These are phyloP conservation scores for Trichoderma aggressivum DNA, from an alignment of 2,329 filamentous ascomycete genomes.

Conservation along the genomic window DNA sequence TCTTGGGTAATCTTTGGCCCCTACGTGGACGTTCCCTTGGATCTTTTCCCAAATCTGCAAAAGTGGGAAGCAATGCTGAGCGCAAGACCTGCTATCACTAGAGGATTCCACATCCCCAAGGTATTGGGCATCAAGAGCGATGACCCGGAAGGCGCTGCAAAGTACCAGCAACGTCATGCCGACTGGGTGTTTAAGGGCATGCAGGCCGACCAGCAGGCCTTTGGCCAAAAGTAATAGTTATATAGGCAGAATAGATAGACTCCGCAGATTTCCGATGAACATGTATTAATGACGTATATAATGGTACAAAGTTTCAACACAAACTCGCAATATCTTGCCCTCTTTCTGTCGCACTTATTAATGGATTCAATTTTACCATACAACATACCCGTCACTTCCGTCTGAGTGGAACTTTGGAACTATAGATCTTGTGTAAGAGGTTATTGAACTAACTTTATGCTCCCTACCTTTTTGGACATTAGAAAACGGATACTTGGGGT, in stretches of 20 bases:
- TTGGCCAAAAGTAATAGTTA: not conserved
- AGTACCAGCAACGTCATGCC: not conserved
- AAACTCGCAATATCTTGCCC: not conserved
- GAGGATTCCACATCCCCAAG: conserved; percentile 2
- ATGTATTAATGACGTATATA: not conserved
- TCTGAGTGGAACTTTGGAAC: not conserved
- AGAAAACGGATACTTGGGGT: not conserved
- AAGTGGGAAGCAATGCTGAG: conserved; percentile 5
- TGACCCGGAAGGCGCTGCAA: not conserved
- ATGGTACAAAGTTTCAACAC: not conserved
- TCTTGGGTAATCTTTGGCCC: not conserved
- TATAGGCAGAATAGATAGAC: not conserved
- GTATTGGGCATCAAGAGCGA: not conserved
- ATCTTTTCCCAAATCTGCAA: not conserved
- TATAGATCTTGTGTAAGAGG: not conserved
- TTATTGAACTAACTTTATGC: not conserved
- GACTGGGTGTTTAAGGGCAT: not conserved
- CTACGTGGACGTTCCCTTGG: not conserved
- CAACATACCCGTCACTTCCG: not conserved
- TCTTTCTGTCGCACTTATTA: not conserved
- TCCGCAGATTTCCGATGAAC: not conserved
- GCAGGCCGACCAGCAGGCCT: not conserved
- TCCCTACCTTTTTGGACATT: not conserved
- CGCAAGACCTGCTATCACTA: not conserved
- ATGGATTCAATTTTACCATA: not conserved